phyloP scores from a whole-genome alignment of 805 yeast genomes.

The Candida tibetensis region DNA sequence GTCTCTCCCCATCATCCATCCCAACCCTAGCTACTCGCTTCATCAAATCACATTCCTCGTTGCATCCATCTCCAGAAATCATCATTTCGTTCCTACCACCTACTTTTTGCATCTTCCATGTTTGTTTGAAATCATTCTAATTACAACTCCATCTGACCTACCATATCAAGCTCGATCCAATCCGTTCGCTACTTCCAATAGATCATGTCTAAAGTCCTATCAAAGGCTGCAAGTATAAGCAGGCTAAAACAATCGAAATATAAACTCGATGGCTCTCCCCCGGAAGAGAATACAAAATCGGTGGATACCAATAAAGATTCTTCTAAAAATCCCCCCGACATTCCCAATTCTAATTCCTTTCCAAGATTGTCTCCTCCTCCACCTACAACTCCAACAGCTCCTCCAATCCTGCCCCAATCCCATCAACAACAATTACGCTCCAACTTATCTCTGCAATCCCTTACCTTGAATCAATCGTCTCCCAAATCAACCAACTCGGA shows the following conservation, averaged over 20 bases:
- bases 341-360: neutral
- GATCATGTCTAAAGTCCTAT: slow-evolving; percentile 19
- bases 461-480: neutral
- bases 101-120: too few species aligned
- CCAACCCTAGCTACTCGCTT: too few species aligned
- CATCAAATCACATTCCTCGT: too few species aligned
- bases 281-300: neutral
- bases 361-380: neutral
- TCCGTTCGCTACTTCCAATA: too few species aligned
- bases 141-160: too few species aligned
- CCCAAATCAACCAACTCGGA: slow-evolving; percentile 1
- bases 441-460: neutral
- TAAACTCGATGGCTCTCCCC: too few species aligned
- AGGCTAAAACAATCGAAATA: slow-evolving; percentile 11
- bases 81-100: too few species aligned
- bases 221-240: slow-evolving; percentile 14
- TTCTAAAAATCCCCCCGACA: too few species aligned
- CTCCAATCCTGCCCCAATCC: slow-evolving; percentile 5
- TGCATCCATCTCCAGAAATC: too few species aligned
- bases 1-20: too few species aligned
- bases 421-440: neutral
- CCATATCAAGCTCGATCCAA: too few species aligned
- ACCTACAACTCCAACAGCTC: neutral
- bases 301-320: neutral
- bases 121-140: too few species aligned